A percentile compares a stretch with the other conserved stretches of the same genome.
Evolutionary conservation across 177 flowering plant species (phyloP).

Genomic region (Tripterygium wilfordii): DNA sequence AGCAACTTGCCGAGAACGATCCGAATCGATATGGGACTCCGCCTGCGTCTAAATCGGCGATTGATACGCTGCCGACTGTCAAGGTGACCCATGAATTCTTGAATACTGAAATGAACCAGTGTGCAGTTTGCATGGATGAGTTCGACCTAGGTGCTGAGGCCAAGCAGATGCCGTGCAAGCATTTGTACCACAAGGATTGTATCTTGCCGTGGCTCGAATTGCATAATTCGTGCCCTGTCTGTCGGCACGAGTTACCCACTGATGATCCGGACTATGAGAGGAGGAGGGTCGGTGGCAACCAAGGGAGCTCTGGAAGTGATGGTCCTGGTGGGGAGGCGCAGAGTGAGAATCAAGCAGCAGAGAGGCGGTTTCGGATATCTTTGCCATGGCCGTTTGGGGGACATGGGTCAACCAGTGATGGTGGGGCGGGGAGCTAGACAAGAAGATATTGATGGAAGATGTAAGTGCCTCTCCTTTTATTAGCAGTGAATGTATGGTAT

Average conservation of each 20-base stretch:
- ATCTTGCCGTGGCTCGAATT: constrained; percentile 52
- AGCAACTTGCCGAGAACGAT: constrained; percentile 92
- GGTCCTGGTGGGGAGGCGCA: constrained; percentile 12
- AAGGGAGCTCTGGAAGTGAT: not conserved
- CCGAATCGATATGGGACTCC: constrained; percentile 89
- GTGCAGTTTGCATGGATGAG: constrained; percentile 49
- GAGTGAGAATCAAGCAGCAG: constrained; percentile 15
- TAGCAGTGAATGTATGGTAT: no score
- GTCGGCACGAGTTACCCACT: constrained; percentile 67
- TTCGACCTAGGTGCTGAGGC: constrained; percentile 36
- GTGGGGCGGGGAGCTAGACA: not conserved
- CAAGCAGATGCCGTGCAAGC: constrained; percentile 58
- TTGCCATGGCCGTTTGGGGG: constrained; percentile 59
- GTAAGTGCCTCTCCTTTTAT: no score
- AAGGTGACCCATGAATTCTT: constrained; percentile 37
- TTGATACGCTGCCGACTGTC: constrained; percentile 51
- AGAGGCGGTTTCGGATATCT: constrained; percentile 60
- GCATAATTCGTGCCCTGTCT: constrained; percentile 60
- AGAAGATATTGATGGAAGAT: no score
- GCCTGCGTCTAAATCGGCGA: constrained; percentile 76
- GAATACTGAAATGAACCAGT: constrained; percentile 59
- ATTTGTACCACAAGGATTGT: constrained; percentile 40
- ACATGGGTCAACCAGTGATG: constrained; percentile 14
- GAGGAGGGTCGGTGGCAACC: constrained; percentile 16
- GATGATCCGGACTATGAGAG: constrained; percentile 85